phyloP scores from a whole-genome alignment of 2,329 filamentous ascomycete genomes.

The Cyanodermella asteris region DNA sequence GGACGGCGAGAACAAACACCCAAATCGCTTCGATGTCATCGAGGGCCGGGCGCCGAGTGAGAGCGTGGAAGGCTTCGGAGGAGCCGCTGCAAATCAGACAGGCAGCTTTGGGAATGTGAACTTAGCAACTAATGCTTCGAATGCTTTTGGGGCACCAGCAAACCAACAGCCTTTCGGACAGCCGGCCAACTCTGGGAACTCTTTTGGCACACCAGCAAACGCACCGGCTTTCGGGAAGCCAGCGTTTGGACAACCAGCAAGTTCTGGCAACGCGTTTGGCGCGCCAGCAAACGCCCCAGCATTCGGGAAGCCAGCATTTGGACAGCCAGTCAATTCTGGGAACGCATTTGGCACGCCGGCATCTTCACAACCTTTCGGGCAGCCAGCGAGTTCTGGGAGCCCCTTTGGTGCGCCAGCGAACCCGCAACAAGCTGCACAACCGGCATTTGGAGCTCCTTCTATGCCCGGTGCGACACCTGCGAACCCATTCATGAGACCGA shows the following conservation, averaged over 20 bases:
- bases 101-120: slow-evolving; percentile 3
- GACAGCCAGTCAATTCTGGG: slow-evolving; percentile 8
- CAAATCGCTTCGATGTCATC: slow-evolving; percentile 49
- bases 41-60: no score
- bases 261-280: slow-evolving; percentile 5
- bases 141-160: slow-evolving; percentile 3
- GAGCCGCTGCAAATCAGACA: slow-evolving; percentile 7
- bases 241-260: slow-evolving; percentile 13
- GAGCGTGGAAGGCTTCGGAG: slow-evolving; percentile 12
- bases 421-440: no score
- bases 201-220: slow-evolving; percentile 15
- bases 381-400: slow-evolving; percentile 7
- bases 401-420: no score
- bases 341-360: slow-evolving; percentile 4
- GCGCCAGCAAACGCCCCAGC: slow-evolving; percentile 9
- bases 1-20: slow-evolving; percentile 44
- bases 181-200: slow-evolving; percentile 8
- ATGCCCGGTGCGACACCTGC: no score
- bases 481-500: no score
- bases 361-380: slow-evolving; percentile 15
- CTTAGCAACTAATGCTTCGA: slow-evolving; percentile 3
- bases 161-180: slow-evolving; percentile 11
- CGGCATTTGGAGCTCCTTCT: no score
- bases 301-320: slow-evolving; percentile 12
- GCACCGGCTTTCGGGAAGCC: slow-evolving; percentile 19